Base-by-base conservation (phyloP, 2,329 filamentous ascomycete species). In the Plectosphaerella sp. region DNA sequence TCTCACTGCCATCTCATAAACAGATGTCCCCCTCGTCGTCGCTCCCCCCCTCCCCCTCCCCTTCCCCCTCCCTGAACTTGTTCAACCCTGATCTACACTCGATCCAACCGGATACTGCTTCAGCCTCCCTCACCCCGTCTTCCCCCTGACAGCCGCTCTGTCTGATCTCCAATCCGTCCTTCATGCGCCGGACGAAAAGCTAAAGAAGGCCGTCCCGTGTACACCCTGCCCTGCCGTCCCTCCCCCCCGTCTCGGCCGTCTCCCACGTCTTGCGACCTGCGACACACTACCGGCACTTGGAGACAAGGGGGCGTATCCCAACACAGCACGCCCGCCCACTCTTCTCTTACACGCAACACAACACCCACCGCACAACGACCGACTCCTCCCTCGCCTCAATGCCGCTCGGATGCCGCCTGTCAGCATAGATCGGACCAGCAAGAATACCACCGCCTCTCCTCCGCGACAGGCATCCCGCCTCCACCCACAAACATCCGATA, bases 401-500 rank as follows among this genome's bases (percentile, higher is more conserved):
- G 72, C 68, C 72, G 76, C 70, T 72, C 76, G 74, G 68, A 80
- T 82, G 78, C 78, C 71, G 64, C 70, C 75, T 68, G 71, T 72
- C 66, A 70, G 71, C 61, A 75, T 76, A 77, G 74, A 78, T 72
- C 73, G 69, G 69, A 76, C 74, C 61, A 67, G 67, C 61, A 22
- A 22, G 22, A 22, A 22, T 22, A 22, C 22, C 22, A 72, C 73
- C 70, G 74, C 72, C 57, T 78, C 75, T 75, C 73, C 73, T 64
- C 71, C 74, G 41, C 52, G 52, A 54, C 63, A 70, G 72, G 67
- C 65, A 68, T 65, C 47, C 66, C 63, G 39, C 35, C 64, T 64
- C 65, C 62, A 62, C 56, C 63, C 66, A 66, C 64, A 64, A 67
- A 70, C 70, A 63, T 68, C 65, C 66, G 65, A 75, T 66, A 66